Evolutionary conservation across 208 protist genomes (phyloP), one percentile per base, ranked within the genome.

Genomic region (Leptomonas pyrrhocoris): DNA sequence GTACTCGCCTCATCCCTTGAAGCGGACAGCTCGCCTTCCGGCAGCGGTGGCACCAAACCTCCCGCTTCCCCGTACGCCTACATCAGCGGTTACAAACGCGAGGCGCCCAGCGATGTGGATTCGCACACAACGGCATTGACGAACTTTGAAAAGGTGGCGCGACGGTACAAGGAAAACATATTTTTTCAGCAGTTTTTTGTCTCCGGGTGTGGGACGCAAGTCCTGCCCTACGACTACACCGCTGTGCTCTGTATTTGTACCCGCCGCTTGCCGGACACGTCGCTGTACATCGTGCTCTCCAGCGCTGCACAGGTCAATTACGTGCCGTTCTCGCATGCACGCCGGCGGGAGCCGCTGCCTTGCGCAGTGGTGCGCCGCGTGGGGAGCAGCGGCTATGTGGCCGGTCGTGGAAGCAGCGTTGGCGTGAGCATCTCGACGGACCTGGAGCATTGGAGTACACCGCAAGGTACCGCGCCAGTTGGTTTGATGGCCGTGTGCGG

Each of bases 221-320:
- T 94, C 68, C 73, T 94, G 45, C 81, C 86, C 0, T 94, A 92
- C 57, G 89, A 94, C 59, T 94, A 81, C 70, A 84, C 86, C 7
- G 75, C 79, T 28, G 38, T 89, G 21, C 64, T 95, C 27, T 88
- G 80, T 60, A 57, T 95, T 57, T 81, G 81, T 38, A 69, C 81
- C 19, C 73, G 55, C 19, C 59, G 61, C 18, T 16, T 23, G 25
- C 31, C 1, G 12, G 23, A 21, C 58, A 51, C 7, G 46, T 15
- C 7, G 18, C 36, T 61, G 15, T 34, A 43, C 25, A 9, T 68
- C 48, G 80, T 81, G 16, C 61, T 84, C 31, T 80, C 83, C 15
- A 45, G 81, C 18, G 87, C 86, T 25, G 63, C 83, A 5, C 65
- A 60, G 21, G 84, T 93, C 15, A 80, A 71, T 30, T 95, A 92